Base-by-base conservation (phyloP, 2,329 filamentous ascomycete species). In the Scytalidium sp. region DNA sequence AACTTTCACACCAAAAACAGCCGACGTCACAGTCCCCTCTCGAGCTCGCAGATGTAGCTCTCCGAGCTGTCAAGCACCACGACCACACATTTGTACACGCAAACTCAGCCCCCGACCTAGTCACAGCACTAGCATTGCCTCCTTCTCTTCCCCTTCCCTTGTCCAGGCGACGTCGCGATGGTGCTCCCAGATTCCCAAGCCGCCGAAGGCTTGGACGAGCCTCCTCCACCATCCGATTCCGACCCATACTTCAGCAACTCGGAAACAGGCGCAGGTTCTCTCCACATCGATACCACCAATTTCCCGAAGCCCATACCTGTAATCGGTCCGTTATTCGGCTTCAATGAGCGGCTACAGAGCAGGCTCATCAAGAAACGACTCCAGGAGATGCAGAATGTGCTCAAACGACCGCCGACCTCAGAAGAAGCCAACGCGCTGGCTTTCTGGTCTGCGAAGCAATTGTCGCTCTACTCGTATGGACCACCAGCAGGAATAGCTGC, bases 401-500 rank as follows among this genome's bases (percentile, higher is more conserved):
- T 65, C 13, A 41, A 56, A 6, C 50, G 65, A 23, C 53, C 50
- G 2, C 49, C 56, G 3, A 59, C 56, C 9, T 49, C 56, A 27
- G 61, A 63, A 2, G 65, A 67, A 57, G 53, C 51, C 5, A 46
- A 60, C 3, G 61, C 63, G 13, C 13, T 64, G 1, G 57, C 55
- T 41, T 64, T 51, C 23, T 61, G 58, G 53, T 46, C 55, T 8
- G 57, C 60, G 8, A 66, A 61, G 45, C 51, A 58, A 19, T 22
- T 64, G 2, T 51, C 53, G 2, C 55, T 63, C 3, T 41, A 49
- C 20, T 67, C 64, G 19, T 66, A 61, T 43, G 56, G 54, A 2
- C 19, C 46, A 2, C 52, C 57, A 2, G 5, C 57, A 2, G 64
- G 62, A 0, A 41, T 61, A 19, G 49, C 53, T 11, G 59, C 41